These are phyloP conservation scores for Blastomyces gilchristii DNA, from an alignment of 2,329 filamentous ascomycete species.

Conservation along the genomic window DNA sequence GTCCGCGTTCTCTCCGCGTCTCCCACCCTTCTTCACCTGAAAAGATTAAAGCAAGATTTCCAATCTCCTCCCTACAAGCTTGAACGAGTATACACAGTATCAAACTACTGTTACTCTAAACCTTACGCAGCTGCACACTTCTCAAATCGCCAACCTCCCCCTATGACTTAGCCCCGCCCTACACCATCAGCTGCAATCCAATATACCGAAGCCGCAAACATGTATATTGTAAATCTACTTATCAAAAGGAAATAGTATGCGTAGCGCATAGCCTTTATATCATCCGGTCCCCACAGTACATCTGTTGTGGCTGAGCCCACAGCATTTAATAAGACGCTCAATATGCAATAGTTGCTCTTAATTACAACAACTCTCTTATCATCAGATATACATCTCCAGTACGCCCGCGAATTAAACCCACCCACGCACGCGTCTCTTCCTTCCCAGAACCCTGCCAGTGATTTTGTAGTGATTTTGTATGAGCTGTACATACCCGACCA, in stretches of 20 bases:
- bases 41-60: not conserved
- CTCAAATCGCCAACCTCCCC: not conserved
- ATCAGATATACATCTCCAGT: not conserved
- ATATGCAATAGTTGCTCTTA: not conserved
- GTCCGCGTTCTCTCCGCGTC: not conserved
- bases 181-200: not conserved
- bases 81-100: not conserved
- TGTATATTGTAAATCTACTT: not conserved
- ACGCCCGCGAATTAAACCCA: not conserved
- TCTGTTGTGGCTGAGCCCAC: not conserved
- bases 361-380: not conserved
- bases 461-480: not conserved
- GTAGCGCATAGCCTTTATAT: not conserved
- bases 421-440: not conserved
- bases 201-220: not conserved
- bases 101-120: not conserved
- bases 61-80: not conserved
- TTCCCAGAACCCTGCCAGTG: not conserved
- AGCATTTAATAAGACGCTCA: not conserved
- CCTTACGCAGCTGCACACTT: not conserved
- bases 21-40: not conserved
- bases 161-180: not conserved
- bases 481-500: not conserved
- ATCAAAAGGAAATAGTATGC: not conserved
- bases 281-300: not conserved